Base-by-base conservation (phyloP, 805 yeast genomes). In the Jamesozyma hellenica region DNA sequence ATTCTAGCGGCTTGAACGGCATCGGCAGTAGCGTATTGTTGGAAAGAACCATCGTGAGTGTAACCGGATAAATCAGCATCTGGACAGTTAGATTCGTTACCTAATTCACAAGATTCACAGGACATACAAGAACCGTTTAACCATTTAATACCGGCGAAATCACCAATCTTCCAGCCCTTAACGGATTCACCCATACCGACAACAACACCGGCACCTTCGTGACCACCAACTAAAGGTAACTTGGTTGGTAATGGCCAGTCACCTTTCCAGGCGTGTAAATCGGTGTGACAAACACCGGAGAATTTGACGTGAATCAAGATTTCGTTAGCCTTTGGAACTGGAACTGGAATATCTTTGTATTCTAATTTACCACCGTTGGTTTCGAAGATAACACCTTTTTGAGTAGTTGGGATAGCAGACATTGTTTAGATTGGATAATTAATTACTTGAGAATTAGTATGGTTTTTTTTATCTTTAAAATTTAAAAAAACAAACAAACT, bases 251-350 rank as follows among this genome's bases (percentile, higher is more conserved):
- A 67, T 44, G 82, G 77, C 82, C 81, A 76, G 56, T 76, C 82
- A 53, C 81, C 81, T 56, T 75, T 72, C 81, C 81, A 76, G 32
- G 83, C 83, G 64, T 78, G 84, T 58, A 78, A 71, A 58, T 78
- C 84, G 23, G 83, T 77, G 68, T 78, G 84, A 59, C 84, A 78
- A 42, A 78, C 83, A 63, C 84, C 84, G 11, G 84, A 77, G 66
- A 75, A 78, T 64, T 76, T 77, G 57, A 78, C 79, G 55, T 78
- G 72, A 53, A 78, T 68, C 58, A 78, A 68, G 43, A 78, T 63
- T 61, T 78, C 83, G 55, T 70, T 75, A 46, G 83, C 64, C 59
- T 73, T 74, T 58, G 83, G 83, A 35, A 46, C 61, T 58, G 84
- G 79, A 25, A 73, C 77, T 17, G 75, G 70, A 43, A 73, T 66